Evolutionary conservation across 805 yeast species (phyloP).

Genomic region (Ogataea kodamae): DNA sequence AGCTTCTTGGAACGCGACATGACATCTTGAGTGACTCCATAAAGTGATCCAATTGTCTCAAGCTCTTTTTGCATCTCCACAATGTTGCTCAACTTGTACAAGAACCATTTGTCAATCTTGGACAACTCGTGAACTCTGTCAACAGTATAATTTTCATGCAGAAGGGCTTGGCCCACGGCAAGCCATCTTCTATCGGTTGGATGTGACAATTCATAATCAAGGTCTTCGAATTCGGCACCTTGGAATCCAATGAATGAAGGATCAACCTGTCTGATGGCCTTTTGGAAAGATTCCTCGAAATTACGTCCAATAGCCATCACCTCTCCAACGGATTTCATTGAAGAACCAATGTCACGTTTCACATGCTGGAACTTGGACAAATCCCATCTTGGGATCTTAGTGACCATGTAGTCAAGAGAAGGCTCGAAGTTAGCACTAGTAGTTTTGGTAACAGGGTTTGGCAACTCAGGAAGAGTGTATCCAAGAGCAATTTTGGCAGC

Average conservation of each 20-base stretch:
- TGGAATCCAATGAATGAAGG: constrained; percentile 87
- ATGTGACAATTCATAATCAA: constrained; percentile 71
- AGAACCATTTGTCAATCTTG: constrained; percentile 94
- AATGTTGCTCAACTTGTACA: constrained; percentile 89
- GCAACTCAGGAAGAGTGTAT: constrained; percentile 86
- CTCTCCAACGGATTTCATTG: constrained; percentile 99
- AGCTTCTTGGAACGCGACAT: constrained; percentile 90
- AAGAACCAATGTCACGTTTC: constrained; percentile 80
- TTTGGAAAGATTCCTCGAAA: constrained; percentile 96
- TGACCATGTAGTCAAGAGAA: constrained; percentile 92
- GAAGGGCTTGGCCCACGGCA: constrained; percentile 92
- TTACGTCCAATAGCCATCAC: constrained; percentile 98
- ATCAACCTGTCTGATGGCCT: constrained; percentile 94
- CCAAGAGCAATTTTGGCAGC: constrained; percentile 96
- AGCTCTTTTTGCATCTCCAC: constrained; percentile 83
- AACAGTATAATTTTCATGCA: constrained; percentile 81
- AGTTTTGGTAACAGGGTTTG: constrained; percentile 87
- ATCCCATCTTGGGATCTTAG: constrained; percentile 99
- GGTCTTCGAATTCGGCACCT: constrained; percentile 81
- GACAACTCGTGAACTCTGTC: constrained; percentile 89
- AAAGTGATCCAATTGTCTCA: constrained; percentile 58
- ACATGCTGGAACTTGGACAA: constrained; percentile 91
- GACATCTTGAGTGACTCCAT: constrained; percentile 61
- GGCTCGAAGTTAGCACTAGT: constrained; percentile 98
- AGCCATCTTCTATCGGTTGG: constrained; percentile 97